Evolutionary conservation across 1,139 yeast species (phyloP), one percentile per base, ranked within the genome.

Genomic region (Diutina ranongensis): DNA sequence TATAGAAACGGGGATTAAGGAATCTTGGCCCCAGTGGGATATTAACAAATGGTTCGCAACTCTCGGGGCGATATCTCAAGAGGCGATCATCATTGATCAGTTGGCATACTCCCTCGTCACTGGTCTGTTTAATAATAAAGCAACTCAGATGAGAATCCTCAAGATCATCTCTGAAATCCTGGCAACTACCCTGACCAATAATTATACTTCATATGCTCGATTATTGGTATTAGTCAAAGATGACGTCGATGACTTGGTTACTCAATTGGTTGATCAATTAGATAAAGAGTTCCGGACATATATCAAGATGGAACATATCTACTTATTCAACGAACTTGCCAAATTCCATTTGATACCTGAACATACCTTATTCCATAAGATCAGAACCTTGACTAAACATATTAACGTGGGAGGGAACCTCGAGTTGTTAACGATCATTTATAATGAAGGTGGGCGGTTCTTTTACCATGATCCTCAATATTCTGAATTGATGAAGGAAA

Each of bases 321-420:
- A 72, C 34, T 82, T 83, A 51, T 80, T 85, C 51, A 68, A 80
- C 45, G 97, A 89, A 56, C 65, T 88, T 64, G 75, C 83, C 44
- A 86, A 85, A 57, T 89, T 88, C 59, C 78, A 76, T 52, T 60
- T 87, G 52, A 68, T 88, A n/a, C 94, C 95, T 0, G 66, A 69
- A 19, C 83, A 77, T 59, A 69, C 82, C 47, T 70, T 82, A 3
- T 83, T 87, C 58, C 92, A 87, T 59, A 83, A 79, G 56, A 73
- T 83, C 46, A 68, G 83, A 50, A 63, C 70, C 1, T 62, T 83
- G 50, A 75, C 82, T 1, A 50, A 76, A 48, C 71, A 74, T 48
- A 60, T 83, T 46, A 64, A 71, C n/a, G 61, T 62, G 3, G 67
- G 75, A 0, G 74, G 75, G 51, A 83, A 82, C 54, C 71, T 83